Evolutionary conservation across 164 flowering plant species (phyloP), one percentile per base, ranked within the genome.

Genomic region (Dillenia suffruticosa): DNA sequence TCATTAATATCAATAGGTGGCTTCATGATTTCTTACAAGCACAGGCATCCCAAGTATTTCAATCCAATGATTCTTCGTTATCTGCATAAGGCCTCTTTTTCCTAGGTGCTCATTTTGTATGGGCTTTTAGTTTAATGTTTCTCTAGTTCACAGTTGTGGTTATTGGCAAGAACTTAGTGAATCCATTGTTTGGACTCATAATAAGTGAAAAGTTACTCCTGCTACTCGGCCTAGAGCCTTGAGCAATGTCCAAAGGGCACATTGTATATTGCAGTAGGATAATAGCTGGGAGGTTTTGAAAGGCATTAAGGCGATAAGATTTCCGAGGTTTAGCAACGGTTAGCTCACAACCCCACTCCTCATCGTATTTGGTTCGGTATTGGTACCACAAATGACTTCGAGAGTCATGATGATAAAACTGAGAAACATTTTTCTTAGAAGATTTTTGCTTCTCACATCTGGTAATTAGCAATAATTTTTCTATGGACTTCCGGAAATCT

Each of bases 371-470:
- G 62, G 62, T 51, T 64, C 50, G 68, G 61, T 26, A 49, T 64
- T 64, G 68, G 58, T 68, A 56, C 66, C 50, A 32, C 65, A 62
- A 53, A 57, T 68, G 54, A 68, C 67, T 63, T 62, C 63, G 54
- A 68, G 59, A 68, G 49, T 68, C 65, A 49, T 68, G 65, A 55
- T 61, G 70, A 61, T 60, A 61, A 54, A 54, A 68, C 26, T n/a
- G 47, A 68, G 40, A 57, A 57, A 62, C 46, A 16, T 65, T 43
- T 40, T 57, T 56, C 26, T 44, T 2, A 57, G 12, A 57, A 44
- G 44, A 57, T n/a, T 57, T 57, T 44, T 57, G 22, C 19, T 57
- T 55, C 58, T 44, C 59, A 43, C 47, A 16, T 43, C 10, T 17
- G 24, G 47, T 17, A 56, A 44, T 54, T 54, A 26, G 44, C 57